Percentiles rank a stretch among this genome's conserved stretches.
phyloP scores from a whole-genome alignment of 352 stramenopile species.

The Phytophthora pinifolia region DNA sequence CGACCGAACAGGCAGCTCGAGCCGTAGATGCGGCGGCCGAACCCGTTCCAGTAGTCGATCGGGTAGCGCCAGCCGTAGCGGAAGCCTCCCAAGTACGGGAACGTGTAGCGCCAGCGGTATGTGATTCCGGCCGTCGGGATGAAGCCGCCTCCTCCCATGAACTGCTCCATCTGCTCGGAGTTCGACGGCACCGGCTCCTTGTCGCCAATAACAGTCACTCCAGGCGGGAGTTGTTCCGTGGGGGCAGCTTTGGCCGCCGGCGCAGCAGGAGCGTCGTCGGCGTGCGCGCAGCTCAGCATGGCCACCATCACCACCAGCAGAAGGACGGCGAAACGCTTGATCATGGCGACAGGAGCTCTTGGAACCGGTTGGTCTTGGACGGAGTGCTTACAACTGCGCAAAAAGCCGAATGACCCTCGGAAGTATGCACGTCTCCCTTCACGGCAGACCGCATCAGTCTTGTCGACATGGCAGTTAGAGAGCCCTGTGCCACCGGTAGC shows the following conservation, averaged over 20 bases:
- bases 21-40: slow-evolving; percentile 34
- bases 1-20: slow-evolving; percentile 30
- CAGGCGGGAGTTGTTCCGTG: slow-evolving; percentile 24
- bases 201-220: slow-evolving; percentile 23
- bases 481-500: too few relatives aligned
- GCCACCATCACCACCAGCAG: slow-evolving; percentile 28
- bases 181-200: slow-evolving; percentile 25
- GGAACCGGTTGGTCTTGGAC: slow-evolving; percentile 2
- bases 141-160: slow-evolving; percentile 25
- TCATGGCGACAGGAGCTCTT: slow-evolving; percentile 13
- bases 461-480: slow-evolving; percentile 12
- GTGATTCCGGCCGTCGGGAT: slow-evolving; percentile 33
- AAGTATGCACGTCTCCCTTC: not conserved
- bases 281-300: slow-evolving; percentile 25
- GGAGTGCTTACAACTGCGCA: slow-evolving; percentile 18
- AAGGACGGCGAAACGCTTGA: slow-evolving; percentile 29
- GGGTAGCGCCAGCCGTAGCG: slow-evolving; percentile 47
- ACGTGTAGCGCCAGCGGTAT: slow-evolving; percentile 38
- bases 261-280: slow-evolving; percentile 21
- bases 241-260: not conserved
- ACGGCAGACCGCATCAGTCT: not conserved
- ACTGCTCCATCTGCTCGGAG: slow-evolving; percentile 28
- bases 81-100: slow-evolving; percentile 20
- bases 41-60: slow-evolving; percentile 38
- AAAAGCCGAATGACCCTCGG: slow-evolving; percentile 20